These are phyloP conservation scores for Curvularia verruculosa DNA, from an alignment of 2,329 filamentous ascomycete species.

Conservation along the genomic window DNA sequence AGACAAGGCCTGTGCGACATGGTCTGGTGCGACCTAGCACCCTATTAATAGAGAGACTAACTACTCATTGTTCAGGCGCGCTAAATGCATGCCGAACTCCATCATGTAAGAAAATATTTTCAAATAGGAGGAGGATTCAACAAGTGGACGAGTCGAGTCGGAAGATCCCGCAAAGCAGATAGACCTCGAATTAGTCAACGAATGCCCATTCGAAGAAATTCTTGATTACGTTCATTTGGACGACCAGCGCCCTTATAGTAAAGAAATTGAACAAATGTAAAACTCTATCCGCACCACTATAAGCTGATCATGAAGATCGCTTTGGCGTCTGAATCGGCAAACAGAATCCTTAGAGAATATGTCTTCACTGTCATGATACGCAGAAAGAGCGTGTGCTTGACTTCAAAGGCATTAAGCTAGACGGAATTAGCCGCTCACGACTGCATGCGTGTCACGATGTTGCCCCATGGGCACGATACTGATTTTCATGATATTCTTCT, in stretches of 20 bases:
- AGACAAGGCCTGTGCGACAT: background rate
- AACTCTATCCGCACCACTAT: background rate
- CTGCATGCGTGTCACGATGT: background rate
- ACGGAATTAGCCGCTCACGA: background rate
- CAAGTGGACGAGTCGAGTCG: background rate
- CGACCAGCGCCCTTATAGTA: background rate
- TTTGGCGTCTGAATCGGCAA: background rate
- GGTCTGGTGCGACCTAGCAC: background rate
- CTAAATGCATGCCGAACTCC: background rate
- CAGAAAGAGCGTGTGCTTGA: background rate
- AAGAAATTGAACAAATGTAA: background rate
- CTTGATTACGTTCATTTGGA: background rate
- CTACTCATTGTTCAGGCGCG: background rate
- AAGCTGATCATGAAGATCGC: background rate
- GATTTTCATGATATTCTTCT: background rate
- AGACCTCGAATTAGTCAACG: background rate
- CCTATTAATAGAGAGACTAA: background rate
- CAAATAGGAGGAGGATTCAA: background rate
- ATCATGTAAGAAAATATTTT: background rate
- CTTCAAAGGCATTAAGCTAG: background rate
- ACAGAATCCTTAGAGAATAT: background rate
- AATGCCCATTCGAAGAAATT: background rate
- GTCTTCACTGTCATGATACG: background rate
- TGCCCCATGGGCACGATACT: background rate
- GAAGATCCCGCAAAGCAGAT: background rate